These are phyloP conservation scores for Teunomyces aglyptinius DNA, from an alignment of 805 yeast genomes.

Conservation along the genomic window DNA sequence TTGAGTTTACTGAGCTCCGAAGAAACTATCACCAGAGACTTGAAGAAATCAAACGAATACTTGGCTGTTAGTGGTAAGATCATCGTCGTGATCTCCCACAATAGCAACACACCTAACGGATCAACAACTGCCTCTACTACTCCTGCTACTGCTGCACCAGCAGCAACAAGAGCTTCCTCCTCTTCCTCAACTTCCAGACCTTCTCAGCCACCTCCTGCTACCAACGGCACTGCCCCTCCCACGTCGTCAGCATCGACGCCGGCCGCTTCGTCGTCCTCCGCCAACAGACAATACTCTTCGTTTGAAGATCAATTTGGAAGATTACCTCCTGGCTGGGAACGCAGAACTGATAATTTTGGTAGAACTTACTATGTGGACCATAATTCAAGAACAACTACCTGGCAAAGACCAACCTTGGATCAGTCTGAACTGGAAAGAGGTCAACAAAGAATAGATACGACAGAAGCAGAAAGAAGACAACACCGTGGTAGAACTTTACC, in stretches of 20 bases:
- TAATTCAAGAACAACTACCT: slow-evolving; percentile 96
- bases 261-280: slow-evolving; percentile 9
- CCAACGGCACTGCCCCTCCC: slow-evolving; percentile 9
- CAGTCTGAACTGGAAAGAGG: slow-evolving; percentile 71
- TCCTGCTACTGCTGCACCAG: slow-evolving; percentile 14
- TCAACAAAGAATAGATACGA: slow-evolving; percentile 60
- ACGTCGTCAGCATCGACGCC: slow-evolving; percentile 13
- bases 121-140: slow-evolving; percentile 14
- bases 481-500: slow-evolving; percentile 90
- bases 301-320: slow-evolving; percentile 97
- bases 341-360: slow-evolving; percentile 96
- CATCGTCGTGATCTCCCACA: slow-evolving; percentile 68
- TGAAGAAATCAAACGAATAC: slow-evolving; percentile 88
- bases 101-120: slow-evolving; percentile 10
- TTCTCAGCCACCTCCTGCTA: slow-evolving; percentile 12
- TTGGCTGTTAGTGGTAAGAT: slow-evolving; percentile 91
- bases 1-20: slow-evolving; percentile 49
- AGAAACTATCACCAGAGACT: slow-evolving; percentile 89
- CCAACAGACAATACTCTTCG: slow-evolving; percentile 75
- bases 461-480: slow-evolving; percentile 87
- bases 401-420: slow-evolving; percentile 92
- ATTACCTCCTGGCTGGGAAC: slow-evolving; percentile 98
- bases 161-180: slow-evolving; percentile 20
- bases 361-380: slow-evolving; percentile 98
- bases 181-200: slow-evolving; percentile 10